A percentile compares a stretch with the other conserved stretches of the same genome.
Evolutionary conservation across 345 rosid genomes (phyloP).

Genomic region (Schrenkiella parvula): DNA sequence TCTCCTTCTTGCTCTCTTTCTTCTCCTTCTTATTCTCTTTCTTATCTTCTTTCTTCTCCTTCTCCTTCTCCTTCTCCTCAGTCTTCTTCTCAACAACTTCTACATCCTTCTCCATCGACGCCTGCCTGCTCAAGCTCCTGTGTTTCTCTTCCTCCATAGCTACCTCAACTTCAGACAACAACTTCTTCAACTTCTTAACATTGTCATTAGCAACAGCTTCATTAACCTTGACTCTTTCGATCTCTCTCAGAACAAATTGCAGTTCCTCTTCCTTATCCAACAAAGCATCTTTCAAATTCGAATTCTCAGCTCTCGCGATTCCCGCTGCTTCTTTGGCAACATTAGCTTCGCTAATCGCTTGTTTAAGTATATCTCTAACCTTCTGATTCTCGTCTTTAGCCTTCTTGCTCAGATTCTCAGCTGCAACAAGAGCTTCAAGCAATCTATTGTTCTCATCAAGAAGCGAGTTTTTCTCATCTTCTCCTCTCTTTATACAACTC

Average conservation of each 20-base stretch:
- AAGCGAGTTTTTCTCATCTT: conserved; percentile 55
- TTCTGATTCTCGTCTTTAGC: conserved; percentile 64
- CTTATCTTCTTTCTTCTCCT: conserved; percentile 22
- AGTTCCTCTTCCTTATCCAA: conserved; percentile 64
- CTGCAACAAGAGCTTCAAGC: conserved; percentile 41
- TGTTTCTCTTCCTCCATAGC: conserved; percentile 32
- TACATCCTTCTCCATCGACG: conserved; percentile 29
- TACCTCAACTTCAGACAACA: conserved; percentile 38
- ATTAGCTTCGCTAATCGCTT: conserved; percentile 82
- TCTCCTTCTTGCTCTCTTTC: conserved; percentile 21
- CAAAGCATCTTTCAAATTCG: conserved; percentile 60
- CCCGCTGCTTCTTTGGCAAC: conserved; percentile 83
- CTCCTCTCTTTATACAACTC: conserved; percentile 58
- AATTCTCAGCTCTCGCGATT: conserved; percentile 66
- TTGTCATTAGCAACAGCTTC: conserved; percentile 56
- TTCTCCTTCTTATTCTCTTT: conserved; percentile 22
- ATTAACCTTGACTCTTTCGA: conserved; percentile 54
- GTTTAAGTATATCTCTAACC: conserved; percentile 74
- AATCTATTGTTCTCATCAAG: conserved; percentile 49
- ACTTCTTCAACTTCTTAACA: conserved; percentile 52
- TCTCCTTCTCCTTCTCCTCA: conserved; percentile 12
- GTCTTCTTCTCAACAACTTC: conserved; percentile 18
- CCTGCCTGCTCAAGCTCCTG: conserved; percentile 29
- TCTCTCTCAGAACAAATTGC: conserved; percentile 50
- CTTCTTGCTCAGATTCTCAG: conserved; percentile 39